phyloP scores from a whole-genome alignment of 768 basidiomycete species.

The Royoungia palumana region DNA sequence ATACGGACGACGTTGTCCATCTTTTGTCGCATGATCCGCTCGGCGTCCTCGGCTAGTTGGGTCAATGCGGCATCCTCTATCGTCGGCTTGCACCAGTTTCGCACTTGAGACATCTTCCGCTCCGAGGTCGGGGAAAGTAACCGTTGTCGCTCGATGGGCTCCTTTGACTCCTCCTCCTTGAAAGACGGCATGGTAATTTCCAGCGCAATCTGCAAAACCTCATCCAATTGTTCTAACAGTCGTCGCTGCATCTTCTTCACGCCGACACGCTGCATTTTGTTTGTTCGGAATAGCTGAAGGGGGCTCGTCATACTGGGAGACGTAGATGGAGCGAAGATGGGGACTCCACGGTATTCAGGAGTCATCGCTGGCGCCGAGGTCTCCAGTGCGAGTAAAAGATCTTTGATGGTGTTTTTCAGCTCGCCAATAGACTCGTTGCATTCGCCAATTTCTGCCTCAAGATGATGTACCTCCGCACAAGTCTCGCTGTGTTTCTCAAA shows the following conservation, averaged over 20 bases:
- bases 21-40: slow-evolving; percentile 88
- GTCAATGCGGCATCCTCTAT: slow-evolving; percentile 83
- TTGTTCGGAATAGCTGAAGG: slow-evolving; percentile 70
- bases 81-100: slow-evolving; percentile 81
- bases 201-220: slow-evolving; percentile 73
- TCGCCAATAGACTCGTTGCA: slow-evolving; percentile 92
- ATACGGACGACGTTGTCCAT: slow-evolving; percentile 92
- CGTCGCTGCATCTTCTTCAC: slow-evolving; percentile 80
- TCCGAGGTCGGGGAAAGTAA: slow-evolving; percentile 89
- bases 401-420: slow-evolving; percentile 80
- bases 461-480: slow-evolving; percentile 90
- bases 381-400: slow-evolving; percentile 70
- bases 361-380: slow-evolving; percentile 61
- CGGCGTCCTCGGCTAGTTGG: slow-evolving; percentile 82
- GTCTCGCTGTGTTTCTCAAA: slow-evolving; percentile 99
- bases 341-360: slow-evolving; percentile 85
- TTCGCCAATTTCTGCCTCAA: slow-evolving; percentile 92
- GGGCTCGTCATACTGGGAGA: slow-evolving; percentile 73
- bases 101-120: slow-evolving; percentile 76
- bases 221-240: slow-evolving; percentile 82
- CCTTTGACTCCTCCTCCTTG: slow-evolving; percentile 87
- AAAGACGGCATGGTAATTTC: slow-evolving; percentile 85
- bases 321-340: slow-evolving; percentile 71
- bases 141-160: slow-evolving; percentile 90
- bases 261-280: slow-evolving; percentile 74